Conservation (phyloP, 75 land plant species). For the Gnetum montanum region DNA sequence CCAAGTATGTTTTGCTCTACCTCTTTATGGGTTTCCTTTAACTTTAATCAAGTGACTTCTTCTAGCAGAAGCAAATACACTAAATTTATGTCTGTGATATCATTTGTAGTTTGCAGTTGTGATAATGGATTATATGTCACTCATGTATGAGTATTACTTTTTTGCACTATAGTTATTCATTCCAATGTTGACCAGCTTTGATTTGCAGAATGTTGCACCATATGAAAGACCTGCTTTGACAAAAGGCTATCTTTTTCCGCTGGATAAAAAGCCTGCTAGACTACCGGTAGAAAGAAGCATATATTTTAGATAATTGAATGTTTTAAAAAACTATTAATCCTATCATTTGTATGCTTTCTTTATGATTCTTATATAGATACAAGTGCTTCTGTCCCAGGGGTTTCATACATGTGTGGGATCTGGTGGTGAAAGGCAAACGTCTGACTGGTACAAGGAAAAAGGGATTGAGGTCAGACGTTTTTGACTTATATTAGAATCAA, state of each 20-base stretch:
- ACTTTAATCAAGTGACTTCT: too few species aligned
- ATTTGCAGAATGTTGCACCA: slow-evolving; percentile 64
- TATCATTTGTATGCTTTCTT: background rate
- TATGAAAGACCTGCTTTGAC: slow-evolving; percentile 96
- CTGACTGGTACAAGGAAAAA: slow-evolving; percentile 88
- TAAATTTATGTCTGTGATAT: too few species aligned
- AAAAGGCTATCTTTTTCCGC: slow-evolving; percentile 75
- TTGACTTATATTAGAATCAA: too few species aligned
- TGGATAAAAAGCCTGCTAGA: slow-evolving; percentile 79
- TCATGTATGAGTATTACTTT: too few species aligned
- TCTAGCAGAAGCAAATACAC: too few species aligned
- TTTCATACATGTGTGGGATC: slow-evolving; percentile 96
- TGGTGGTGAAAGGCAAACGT: slow-evolving; percentile 78
- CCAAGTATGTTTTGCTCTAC: too few species aligned
- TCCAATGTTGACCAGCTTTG: background rate
- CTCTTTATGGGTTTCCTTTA: too few species aligned
- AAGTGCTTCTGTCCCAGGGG: slow-evolving; percentile 36
- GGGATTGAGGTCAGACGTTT: slow-evolving; percentile 70
- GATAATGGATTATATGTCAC: too few species aligned
- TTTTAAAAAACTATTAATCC: background rate
- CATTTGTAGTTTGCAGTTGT: too few species aligned
- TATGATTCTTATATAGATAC: too few species aligned
- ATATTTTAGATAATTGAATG: background rate
- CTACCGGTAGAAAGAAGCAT: slow-evolving; percentile 53
- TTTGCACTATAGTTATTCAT: too few species aligned